A percentile compares a stretch with the other conserved stretches of the same genome.
Evolutionary conservation across 2,329 filamentous ascomycete species (phyloP).

Genomic region (Clarireedia homoeocarpa): DNA sequence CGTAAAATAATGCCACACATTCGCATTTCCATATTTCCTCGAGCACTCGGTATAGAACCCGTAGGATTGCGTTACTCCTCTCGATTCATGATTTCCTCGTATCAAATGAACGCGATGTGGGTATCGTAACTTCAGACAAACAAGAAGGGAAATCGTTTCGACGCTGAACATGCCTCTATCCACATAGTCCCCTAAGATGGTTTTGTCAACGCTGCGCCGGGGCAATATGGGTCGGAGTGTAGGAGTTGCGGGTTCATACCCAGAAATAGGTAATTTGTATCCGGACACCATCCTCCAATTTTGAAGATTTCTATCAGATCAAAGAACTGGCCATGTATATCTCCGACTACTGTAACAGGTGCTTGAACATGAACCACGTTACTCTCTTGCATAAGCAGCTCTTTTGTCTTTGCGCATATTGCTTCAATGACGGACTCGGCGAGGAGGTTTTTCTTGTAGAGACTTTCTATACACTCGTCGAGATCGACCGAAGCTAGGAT

Average conservation of each 20-base stretch:
- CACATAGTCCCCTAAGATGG: conserved; percentile 71
- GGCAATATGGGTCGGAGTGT: not conserved
- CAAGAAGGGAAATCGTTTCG: conserved; percentile 94
- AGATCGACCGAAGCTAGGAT: conserved; percentile 82
- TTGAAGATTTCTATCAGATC: conserved; percentile 99
- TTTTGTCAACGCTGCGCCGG: conserved; percentile 6
- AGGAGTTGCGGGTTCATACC: conserved; percentile 42
- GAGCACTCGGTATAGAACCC: conserved; percentile 98
- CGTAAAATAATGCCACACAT: conserved; percentile 99
- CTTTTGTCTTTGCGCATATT: conserved; percentile 98
- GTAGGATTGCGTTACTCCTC: conserved; percentile 96
- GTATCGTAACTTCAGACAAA: conserved; percentile 95
- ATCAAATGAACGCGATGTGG: conserved; percentile 93
- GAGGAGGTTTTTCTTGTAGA: conserved; percentile 95
- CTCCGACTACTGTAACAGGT: conserved; percentile 93
- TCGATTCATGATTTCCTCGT: conserved; percentile 94
- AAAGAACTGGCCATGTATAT: conserved; percentile 98
- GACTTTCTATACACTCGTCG: conserved; percentile 93
- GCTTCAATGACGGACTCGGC: conserved; percentile 98
- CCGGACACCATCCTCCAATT: conserved; percentile 93
- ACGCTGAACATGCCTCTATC: conserved; percentile 98
- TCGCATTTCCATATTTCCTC: conserved; percentile 96
- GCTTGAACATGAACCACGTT: conserved; percentile 97
- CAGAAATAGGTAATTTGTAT: conserved; percentile 97
- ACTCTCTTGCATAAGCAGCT: conserved; percentile 98